Conservation (phyloP, 192 early-diverging fungal genomes). For the Geosiphon pyriformis region DNA sequence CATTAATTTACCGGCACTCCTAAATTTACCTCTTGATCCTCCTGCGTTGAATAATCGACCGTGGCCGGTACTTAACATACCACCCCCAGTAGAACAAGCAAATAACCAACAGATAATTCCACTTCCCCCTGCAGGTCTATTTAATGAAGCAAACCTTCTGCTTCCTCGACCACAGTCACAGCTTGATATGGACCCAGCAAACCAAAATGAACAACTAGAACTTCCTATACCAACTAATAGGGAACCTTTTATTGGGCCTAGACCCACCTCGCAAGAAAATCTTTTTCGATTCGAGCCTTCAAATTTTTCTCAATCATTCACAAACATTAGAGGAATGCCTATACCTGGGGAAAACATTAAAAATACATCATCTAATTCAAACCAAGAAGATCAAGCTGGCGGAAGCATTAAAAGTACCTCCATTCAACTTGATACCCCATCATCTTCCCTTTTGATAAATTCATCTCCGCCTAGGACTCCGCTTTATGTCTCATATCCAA, state of each 20-base stretch:
- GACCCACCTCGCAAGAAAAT: neutral
- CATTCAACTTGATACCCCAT: too few relatives aligned
- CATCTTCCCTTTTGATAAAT: too few relatives aligned
- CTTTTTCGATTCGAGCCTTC: neutral
- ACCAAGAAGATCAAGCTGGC: too few relatives aligned
- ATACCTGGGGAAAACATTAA: neutral
- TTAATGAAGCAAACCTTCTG: neutral
- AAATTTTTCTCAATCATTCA: neutral
- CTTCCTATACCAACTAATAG: too few relatives aligned
- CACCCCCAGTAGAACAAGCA: neutral
- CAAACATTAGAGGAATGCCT: neutral
- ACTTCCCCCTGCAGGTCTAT: neutral
- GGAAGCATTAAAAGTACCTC: too few relatives aligned
- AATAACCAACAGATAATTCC: too few relatives aligned
- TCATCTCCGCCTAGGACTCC: too few relatives aligned
- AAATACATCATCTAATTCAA: too few relatives aligned
- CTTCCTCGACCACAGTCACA: neutral
- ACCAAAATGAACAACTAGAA: neutral
- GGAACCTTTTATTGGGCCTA: neutral
- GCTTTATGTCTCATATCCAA: neutral
- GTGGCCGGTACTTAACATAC: neutral
- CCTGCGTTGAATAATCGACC: neutral
- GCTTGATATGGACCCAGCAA: neutral
- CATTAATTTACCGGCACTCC: neutral
- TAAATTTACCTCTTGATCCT: conserved; percentile 6